These are phyloP conservation scores for Mycocentrospora acerina DNA, from an alignment of 2,329 filamentous ascomycete species.

Conservation along the genomic window DNA sequence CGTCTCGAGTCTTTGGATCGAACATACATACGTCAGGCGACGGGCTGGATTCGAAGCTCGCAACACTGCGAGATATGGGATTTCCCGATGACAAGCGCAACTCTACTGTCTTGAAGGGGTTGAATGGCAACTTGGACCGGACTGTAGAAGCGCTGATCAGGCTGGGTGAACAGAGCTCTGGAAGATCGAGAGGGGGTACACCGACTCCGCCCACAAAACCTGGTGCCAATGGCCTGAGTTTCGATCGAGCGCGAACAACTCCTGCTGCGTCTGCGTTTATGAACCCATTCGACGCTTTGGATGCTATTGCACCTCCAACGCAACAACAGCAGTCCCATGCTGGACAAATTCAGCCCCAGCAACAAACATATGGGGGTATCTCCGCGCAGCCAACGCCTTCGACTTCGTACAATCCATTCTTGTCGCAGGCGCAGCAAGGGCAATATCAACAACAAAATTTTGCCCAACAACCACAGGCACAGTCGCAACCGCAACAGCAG, in stretches of 20 bases:
- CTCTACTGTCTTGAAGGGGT: conserved; percentile 74
- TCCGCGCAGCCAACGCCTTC: conserved; percentile 25
- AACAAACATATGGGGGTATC: conserved; percentile 22
- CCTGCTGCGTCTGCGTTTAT: conserved; percentile 25
- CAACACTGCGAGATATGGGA: conserved; percentile 82
- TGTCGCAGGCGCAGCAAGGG: conserved; percentile 42
- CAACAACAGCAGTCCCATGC: conserved; percentile 31
- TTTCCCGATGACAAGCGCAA: conserved; percentile 85
- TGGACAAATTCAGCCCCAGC: conserved; percentile 34
- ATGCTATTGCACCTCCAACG: conserved; percentile 29
- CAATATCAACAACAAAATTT: conserved; percentile 27
- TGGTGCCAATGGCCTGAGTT: conserved; percentile 49
- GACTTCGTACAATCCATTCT: conserved; percentile 70
- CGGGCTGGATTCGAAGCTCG: conserved; percentile 74
- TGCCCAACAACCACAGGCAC: conserved; percentile 14
- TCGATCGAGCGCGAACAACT: conserved; percentile 42
- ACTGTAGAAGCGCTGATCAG: conserved; percentile 82
- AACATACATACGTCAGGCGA: conserved; percentile 58
- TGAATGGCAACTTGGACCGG: conserved; percentile 82
- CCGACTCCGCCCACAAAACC: conserved; percentile 50
- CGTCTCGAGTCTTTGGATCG: conserved; percentile 67
- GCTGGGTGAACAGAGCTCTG: conserved; percentile 64
- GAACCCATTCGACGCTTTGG: conserved; percentile 50
- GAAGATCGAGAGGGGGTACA: conserved; percentile 49
- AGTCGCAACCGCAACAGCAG: conserved; percentile 9